These are phyloP conservation scores for Pyronema domesticum DNA, from an alignment of 495 filamentous ascomycete species.

Conservation along the genomic window DNA sequence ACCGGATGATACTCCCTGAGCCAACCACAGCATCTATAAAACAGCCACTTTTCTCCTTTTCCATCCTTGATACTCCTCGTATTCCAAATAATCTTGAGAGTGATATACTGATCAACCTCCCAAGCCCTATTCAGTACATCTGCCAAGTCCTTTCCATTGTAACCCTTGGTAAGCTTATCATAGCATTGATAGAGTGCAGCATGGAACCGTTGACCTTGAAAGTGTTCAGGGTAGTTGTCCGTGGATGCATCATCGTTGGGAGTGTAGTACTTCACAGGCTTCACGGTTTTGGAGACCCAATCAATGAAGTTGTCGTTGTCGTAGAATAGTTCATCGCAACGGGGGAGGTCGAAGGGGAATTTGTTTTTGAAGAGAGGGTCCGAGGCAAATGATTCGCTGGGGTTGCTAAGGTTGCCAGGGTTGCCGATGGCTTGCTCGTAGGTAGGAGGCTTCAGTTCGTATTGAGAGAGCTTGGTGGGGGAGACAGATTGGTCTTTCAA, in stretches of 20 bases:
- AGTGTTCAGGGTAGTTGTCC: not conserved
- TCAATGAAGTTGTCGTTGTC: slow-evolving; percentile 21
- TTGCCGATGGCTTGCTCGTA: too few species aligned
- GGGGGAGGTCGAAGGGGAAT: slow-evolving; percentile 28
- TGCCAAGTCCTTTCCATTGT: slow-evolving; percentile 7
- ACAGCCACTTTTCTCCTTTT: slow-evolving; percentile 25
- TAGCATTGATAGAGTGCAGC: slow-evolving; percentile 1
- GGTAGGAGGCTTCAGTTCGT: too few species aligned
- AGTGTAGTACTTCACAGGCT: not conserved
- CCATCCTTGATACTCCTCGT: slow-evolving; percentile 35
- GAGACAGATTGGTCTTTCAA: too few species aligned
- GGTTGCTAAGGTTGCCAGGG: too few species aligned
- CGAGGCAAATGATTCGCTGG: too few species aligned
- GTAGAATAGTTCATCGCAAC: slow-evolving; percentile 23
- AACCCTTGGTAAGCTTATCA: slow-evolving; percentile 13
- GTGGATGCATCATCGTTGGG: not conserved
- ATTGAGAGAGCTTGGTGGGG: too few species aligned
- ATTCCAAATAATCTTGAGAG: slow-evolving; percentile 35
- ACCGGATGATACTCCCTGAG: slow-evolving; percentile 29
- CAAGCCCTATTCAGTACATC: slow-evolving; percentile 23
- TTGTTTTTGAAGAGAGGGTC: slow-evolving; percentile 1
- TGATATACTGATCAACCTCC: slow-evolving; percentile 27
- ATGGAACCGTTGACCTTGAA: not conserved
- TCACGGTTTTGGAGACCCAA: slow-evolving; percentile 14
- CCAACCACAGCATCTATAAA: slow-evolving; percentile 34